Evolutionary conservation across 306 rosid species (phyloP), one percentile per base, ranked within the genome.

Genomic region (Lathyrus oleraceus): DNA sequence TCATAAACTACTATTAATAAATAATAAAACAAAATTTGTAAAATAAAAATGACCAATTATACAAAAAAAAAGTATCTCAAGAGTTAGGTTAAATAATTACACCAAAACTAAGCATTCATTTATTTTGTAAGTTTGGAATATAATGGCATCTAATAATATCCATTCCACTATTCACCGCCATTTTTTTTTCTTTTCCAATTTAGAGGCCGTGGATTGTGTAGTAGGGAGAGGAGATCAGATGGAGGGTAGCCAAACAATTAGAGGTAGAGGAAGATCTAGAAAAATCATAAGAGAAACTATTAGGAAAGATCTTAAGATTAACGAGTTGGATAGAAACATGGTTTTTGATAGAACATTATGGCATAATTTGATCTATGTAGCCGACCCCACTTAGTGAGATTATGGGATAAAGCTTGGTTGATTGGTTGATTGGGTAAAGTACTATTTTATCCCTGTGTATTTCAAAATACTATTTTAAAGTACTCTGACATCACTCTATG

Each of bases 1-100:
- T 63, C 54, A 9, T 23, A 43, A 27, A 65, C 47, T 9, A 44
- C 15, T 13, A 21, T 42, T 21, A 21, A 64, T 20, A 20, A 19
- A 62, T 20, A 62, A 62, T 63, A 61, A 47, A 66, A 10, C 10
- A 65, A 39, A 44, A 17, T 64, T 43, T 25, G 25, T 43, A 23
- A 16, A 45, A 28, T 15, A 15, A n/a, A 25, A 25, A 25, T 42
- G 39, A 39, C 35, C 51, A 19, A 19, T 19, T 6, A 62, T 20
- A 39, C 35, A 62, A 39, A 19, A 15, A 15, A 16, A 35, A 10
- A 11, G 16, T 25, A 67, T 67, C 45, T 12, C 10, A 28, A 17
- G 61, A 49, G 61, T 32, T 39, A 16, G 58, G 58, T 27, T 15
- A 45, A 20, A 45, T 47, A 65, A 27, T 9, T 47, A 45, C 16